Percentiles rank a stretch among this genome's conserved stretches.
phyloP scores from a whole-genome alignment of 129 eudicot genomes.

The Flaveria linearis region DNA sequence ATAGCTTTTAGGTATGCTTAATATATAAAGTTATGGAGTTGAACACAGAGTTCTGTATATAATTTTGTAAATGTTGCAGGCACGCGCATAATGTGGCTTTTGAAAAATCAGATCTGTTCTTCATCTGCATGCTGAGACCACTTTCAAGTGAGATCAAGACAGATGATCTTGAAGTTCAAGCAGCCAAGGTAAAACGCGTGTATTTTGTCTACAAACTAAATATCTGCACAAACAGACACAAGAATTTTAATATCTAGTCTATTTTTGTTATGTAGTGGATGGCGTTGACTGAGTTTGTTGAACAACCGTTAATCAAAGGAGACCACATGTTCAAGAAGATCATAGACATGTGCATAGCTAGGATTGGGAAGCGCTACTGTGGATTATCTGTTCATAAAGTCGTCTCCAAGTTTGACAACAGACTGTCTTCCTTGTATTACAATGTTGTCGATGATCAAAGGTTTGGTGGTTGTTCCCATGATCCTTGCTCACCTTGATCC shows the following conservation, averaged over 20 bases:
- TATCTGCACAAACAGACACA: slow-evolving; percentile 14
- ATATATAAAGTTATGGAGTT: background rate
- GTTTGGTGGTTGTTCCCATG: slow-evolving; percentile 28
- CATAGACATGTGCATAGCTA: slow-evolving; percentile 66
- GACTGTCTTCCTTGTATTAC: slow-evolving; percentile 68
- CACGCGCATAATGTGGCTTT: slow-evolving; percentile 85
- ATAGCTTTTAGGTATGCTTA: slow-evolving; percentile 67
- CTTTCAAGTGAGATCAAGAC: slow-evolving; percentile 57
- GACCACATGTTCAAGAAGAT: slow-evolving; percentile 79
- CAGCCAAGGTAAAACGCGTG: slow-evolving; percentile 67
- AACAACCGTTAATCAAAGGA: slow-evolving; percentile 67
- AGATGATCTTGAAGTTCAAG: slow-evolving; percentile 83
- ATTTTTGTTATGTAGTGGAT: slow-evolving; percentile 63
- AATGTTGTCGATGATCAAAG: slow-evolving; percentile 51
- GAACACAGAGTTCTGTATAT: background rate
- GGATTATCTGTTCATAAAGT: slow-evolving; percentile 79
- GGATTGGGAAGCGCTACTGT: slow-evolving; percentile 69
- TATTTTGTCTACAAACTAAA: background rate
- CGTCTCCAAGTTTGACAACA: slow-evolving; percentile 70
- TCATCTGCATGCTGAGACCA: slow-evolving; percentile 76
- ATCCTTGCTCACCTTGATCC: slow-evolving; percentile 20
- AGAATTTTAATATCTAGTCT: background rate
- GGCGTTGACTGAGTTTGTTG: slow-evolving; percentile 72
- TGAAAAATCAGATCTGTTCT: slow-evolving; percentile 86
- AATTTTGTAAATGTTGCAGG: slow-evolving; percentile 36